These are phyloP conservation scores for Rhamnella rubrinervis DNA, from an alignment of 331 rosid genomes.

Conservation along the genomic window DNA sequence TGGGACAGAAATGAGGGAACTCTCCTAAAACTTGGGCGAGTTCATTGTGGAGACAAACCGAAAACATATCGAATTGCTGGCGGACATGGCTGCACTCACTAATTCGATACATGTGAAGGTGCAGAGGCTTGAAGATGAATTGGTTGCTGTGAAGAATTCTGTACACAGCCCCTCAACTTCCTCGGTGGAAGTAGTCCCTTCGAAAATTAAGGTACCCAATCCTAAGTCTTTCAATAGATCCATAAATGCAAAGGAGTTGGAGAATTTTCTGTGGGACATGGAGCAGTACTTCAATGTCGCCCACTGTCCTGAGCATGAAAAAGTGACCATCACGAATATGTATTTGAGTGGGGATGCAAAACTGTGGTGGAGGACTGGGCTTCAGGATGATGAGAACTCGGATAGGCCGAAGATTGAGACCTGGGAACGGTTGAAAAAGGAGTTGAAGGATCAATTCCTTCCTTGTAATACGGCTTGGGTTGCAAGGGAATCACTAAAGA, in stretches of 20 bases:
- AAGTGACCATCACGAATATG: not conserved
- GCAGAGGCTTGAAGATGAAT: no score
- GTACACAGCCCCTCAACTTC: no score
- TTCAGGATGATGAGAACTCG: not conserved
- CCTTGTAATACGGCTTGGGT: not conserved
- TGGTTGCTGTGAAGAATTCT: no score
- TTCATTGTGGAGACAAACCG: no score
- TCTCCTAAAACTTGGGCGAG: no score
- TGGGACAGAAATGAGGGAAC: no score
- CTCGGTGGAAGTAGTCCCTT: no score
- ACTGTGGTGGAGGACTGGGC: not conserved
- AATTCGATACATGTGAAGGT: no score
- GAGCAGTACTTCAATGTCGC: not conserved
- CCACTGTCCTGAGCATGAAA: not conserved
- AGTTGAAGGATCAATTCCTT: not conserved
- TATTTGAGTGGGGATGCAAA: not conserved
- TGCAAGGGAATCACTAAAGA: not conserved
- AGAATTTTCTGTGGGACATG: constrained; percentile 3
- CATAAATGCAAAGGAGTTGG: not conserved
- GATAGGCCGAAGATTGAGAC: not conserved
- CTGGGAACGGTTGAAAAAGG: not conserved
- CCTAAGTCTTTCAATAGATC: no score
- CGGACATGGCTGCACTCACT: no score
- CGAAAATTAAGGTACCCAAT: no score
- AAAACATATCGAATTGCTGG: no score